A percentile compares a stretch with the other conserved stretches of the same genome.
Conservation (phyloP, 768 basidiomycete species). For the Podaxis mareebaensis region DNA sequence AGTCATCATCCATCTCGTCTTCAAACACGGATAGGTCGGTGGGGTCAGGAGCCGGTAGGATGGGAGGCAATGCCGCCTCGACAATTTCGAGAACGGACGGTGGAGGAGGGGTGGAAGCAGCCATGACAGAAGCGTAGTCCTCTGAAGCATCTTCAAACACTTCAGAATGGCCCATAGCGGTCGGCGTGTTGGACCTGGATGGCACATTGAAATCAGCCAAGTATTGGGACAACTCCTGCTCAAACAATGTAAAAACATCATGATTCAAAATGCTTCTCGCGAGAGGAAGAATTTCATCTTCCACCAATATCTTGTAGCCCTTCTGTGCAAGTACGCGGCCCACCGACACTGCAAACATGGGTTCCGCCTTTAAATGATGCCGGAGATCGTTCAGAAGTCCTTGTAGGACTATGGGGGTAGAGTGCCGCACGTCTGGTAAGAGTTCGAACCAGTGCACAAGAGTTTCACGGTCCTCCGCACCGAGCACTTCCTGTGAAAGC, state of each 20-base stretch:
- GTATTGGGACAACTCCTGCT: slow-evolving; percentile 14
- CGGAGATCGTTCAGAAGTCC: slow-evolving; percentile 1
- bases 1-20: slow-evolving; percentile 28
- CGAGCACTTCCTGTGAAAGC: slow-evolving; percentile 22
- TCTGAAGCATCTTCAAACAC: slow-evolving; percentile 34
- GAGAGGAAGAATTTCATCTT: slow-evolving; percentile 27
- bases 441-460: slow-evolving; percentile 37
- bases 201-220: neutral
- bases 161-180: neutral
- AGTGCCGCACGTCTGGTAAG: slow-evolving; percentile 15
- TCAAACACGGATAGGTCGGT: slow-evolving; percentile 34
- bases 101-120: slow-evolving; percentile 15
- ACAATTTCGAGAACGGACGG: slow-evolving; percentile 29
- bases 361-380: slow-evolving; percentile 20
- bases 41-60: slow-evolving; percentile 27
- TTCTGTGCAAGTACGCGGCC: slow-evolving; percentile 46
- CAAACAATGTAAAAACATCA: slow-evolving; percentile 19
- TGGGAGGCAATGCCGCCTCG: slow-evolving; percentile 28
- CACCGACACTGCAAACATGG: slow-evolving; percentile 42
- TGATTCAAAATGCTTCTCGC: slow-evolving; percentile 17
- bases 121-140: slow-evolving; percentile 27
- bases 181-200: neutral
- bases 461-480: neutral
- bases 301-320: slow-evolving; percentile 36
- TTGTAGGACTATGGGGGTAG: neutral